Percentiles rank a stretch among this genome's conserved stretches.
phyloP scores from a whole-genome alignment of 345 rosid genomes.

The Chamaenerion angustifolium region DNA sequence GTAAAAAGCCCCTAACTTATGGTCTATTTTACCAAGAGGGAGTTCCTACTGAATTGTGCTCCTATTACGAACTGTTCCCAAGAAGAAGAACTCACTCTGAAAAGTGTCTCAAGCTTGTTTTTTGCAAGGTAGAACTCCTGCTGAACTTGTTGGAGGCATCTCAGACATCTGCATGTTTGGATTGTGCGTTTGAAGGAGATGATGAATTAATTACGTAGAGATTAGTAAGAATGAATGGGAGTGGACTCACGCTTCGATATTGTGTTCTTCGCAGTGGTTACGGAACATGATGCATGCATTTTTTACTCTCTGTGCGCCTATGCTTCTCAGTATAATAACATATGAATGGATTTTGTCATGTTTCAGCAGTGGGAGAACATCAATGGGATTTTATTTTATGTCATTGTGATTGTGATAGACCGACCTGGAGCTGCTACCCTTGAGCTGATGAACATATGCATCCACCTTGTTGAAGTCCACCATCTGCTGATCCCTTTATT shows the following conservation, averaged over 20 bases:
- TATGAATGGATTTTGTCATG: too few species aligned
- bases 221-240: background rate
- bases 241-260: conserved; percentile 46
- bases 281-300: conserved; percentile 73
- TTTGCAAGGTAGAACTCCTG: conserved; percentile 63
- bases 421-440: conserved; percentile 97
- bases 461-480: conserved; percentile 81
- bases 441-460: conserved; percentile 85
- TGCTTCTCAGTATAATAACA: conserved; percentile 28
- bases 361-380: too few species aligned
- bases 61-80: too few species aligned
- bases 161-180: conserved; percentile 38
- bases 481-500: conserved; percentile 46
- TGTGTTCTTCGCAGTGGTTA: conserved; percentile 67
- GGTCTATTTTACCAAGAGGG: too few species aligned
- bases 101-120: conserved; percentile 63
- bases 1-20: too few species aligned
- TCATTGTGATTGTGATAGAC: too few species aligned
- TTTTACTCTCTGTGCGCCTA: conserved; percentile 82
- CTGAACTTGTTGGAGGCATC: conserved; percentile 76
- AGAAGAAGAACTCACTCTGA: conserved; percentile 35
- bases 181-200: background rate
- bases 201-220: background rate
- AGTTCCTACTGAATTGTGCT: too few species aligned
- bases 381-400: too few species aligned